Base-by-base conservation (phyloP, 768 basidiomycete species). In the Trametes punicea region DNA sequence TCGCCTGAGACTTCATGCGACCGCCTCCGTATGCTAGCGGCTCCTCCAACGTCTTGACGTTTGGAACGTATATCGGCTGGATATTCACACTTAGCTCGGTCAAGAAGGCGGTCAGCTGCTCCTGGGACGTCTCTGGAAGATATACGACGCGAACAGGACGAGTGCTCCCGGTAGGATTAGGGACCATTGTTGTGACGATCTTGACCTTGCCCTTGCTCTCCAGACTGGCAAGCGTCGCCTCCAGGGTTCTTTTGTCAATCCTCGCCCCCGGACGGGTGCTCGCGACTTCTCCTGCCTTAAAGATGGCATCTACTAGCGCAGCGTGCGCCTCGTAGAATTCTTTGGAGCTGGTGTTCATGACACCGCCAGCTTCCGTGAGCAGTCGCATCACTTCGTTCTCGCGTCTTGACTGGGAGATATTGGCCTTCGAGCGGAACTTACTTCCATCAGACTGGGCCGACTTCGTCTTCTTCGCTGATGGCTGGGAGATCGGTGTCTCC, bases 371-470 rank as follows among this genome's bases (percentile, higher is more conserved):
- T 21, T 74, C 77, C 53, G 83, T 77, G n/a, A 93, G 70, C 20
- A 89, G 78, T 27, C 80, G 82, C 51, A 84, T 66, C 45, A 93
- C 68, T 68, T 94, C 92, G 57, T 88, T 90, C 72, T 93, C 90
- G 20, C 92, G 82, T 3, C 89, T 82, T 38, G 90, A 73, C 55
- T 86, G 79, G 15, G 91, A 89, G 23, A 93, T 81, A 61, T 93
- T 94, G 45, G 82, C 74, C 59, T 78, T 80, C 26, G 72, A 56
- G 27, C 71, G 67, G 21, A 40, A 57, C 21, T 45, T 54, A 21
- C 27, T 42, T 23, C 44, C 33, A 2, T 47, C 48, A 29, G 42
- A 25, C 31, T 56, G 46, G 1, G 51, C 50, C 11, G 55, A 41
- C 52, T 61, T 64, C 15, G 51, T 46, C 11, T 62, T 39, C 20